Percentiles rank a stretch among this genome's conserved stretches.
Conservation (phyloP, 805 yeast species). For the Saccharomycopsis microspora region DNA sequence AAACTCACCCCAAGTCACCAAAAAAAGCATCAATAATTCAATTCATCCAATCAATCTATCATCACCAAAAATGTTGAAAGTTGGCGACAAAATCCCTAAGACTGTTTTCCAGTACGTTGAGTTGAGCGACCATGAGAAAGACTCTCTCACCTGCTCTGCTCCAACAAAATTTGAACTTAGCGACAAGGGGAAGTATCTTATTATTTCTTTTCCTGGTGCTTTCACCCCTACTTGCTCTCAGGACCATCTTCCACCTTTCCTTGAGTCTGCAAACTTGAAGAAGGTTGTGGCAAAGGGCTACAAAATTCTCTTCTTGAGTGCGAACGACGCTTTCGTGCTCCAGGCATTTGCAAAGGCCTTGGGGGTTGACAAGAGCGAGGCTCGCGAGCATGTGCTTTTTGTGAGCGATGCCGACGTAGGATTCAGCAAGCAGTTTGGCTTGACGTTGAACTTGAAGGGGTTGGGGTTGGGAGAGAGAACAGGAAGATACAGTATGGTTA, state of each 20-base stretch:
- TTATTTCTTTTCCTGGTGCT: conserved; percentile 22
- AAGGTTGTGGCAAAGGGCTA: conserved; percentile 21
- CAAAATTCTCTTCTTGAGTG: conserved; percentile 56
- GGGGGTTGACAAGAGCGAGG: conserved; percentile 25
- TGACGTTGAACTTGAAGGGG: conserved; percentile 62
- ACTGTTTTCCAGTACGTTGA: conserved; percentile 10
- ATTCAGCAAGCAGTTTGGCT: conserved; percentile 52
- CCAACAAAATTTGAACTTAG: conserved; percentile 11
- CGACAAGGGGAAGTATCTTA: conserved; percentile 17
- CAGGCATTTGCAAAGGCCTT: conserved; percentile 63
- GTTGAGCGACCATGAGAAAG: conserved; percentile 3
- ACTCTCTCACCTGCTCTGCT: conserved; percentile 9
- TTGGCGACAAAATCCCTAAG: conserved; percentile 6
- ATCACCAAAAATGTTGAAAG: not conserved
- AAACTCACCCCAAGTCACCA: too few species aligned
- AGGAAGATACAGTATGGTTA: conserved; percentile 64
- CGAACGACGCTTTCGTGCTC: conserved; percentile 80
- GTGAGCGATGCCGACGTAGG: conserved; percentile 69
- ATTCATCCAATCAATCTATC: too few species aligned
- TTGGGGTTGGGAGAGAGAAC: conserved; percentile 70
- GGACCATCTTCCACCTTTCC: conserved; percentile 18
- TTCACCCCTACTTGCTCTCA: conserved; percentile 22
- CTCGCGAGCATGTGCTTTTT: conserved; percentile 37
- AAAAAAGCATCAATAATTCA: too few species aligned
- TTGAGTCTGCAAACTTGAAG: conserved; percentile 17